Conservation (phyloP, 1,139 yeast genomes). For the Taphrina flavorubra region DNA sequence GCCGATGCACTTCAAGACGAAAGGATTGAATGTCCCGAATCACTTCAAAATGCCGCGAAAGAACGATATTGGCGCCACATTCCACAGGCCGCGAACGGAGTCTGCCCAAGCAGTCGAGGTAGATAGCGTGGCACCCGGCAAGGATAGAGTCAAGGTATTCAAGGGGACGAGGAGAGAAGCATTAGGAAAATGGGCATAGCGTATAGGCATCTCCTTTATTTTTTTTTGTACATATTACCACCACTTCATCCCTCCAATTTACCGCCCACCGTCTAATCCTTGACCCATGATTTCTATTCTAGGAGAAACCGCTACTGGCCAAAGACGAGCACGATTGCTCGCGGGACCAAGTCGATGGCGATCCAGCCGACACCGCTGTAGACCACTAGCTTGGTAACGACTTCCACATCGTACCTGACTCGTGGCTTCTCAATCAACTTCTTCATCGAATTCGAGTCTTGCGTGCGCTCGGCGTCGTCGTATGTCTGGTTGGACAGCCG, state of each 20-base stretch:
- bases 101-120: not conserved
- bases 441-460: conserved; percentile 48
- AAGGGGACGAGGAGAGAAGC: conserved; percentile 10
- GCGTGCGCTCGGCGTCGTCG: conserved; percentile 42
- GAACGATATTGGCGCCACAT: conserved; percentile 17
- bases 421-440: conserved; percentile 54
- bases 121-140: not conserved
- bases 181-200: conserved; percentile 31
- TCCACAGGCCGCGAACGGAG: not conserved
- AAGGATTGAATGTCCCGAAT: conserved; percentile 37
- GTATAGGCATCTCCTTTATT: not conserved
- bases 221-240: conserved; percentile 3
- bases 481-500: conserved; percentile 39
- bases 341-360: conserved; percentile 40
- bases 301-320: conserved; percentile 8
- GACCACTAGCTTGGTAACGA: conserved; percentile 71
- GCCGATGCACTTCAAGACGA: conserved; percentile 32
- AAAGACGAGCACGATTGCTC: conserved; percentile 21
- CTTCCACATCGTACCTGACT: conserved; percentile 72
- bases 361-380: conserved; percentile 71
- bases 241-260: not conserved
- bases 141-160: conserved; percentile 2
- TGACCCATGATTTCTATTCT: not conserved
- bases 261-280: not conserved
- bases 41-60: conserved; percentile 24